Conservation (phyloP, 208 protist species). For the Herpetomonas samuelpessoai region DNA sequence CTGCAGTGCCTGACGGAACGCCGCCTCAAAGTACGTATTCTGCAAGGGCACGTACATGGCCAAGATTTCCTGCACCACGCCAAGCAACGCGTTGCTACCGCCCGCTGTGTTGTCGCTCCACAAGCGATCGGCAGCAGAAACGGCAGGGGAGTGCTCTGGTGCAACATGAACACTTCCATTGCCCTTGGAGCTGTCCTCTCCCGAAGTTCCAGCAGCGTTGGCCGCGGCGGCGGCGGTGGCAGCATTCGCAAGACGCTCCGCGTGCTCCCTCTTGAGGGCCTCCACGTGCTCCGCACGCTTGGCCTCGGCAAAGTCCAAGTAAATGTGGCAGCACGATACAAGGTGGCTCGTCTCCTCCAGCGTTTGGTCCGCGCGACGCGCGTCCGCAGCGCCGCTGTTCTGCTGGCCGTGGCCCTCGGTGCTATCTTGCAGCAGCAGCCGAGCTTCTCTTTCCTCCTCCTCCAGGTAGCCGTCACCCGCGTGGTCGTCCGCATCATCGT, state of each 20-base stretch:
- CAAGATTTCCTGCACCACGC: slow-evolving; percentile 73
- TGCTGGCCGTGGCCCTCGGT: no score
- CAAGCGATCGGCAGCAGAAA: no score
- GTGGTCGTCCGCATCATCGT: background rate
- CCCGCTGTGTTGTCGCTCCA: slow-evolving; percentile 49
- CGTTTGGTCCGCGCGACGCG: slow-evolving; percentile 71
- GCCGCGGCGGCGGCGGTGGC: no score
- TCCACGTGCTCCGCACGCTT: no score
- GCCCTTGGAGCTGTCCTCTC: no score
- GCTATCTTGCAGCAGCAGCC: slow-evolving; percentile 1
- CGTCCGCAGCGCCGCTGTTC: slow-evolving; percentile 29
- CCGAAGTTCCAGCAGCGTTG: no score
- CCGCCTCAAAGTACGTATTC: slow-evolving; percentile 63
- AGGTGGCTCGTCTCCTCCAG: slow-evolving; percentile 86
- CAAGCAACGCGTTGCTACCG: slow-evolving; percentile 56
- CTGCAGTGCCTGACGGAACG: slow-evolving; percentile 68
- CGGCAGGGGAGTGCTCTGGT: no score
- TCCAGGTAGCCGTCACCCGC: slow-evolving; percentile 1
- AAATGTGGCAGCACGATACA: slow-evolving; percentile 82
- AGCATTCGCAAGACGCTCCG: no score
- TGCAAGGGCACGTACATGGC: slow-evolving; percentile 78
- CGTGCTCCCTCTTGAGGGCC: no score
- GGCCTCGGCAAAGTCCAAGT: no score
- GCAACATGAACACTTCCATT: no score
- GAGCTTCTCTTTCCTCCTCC: background rate